Evolutionary conservation across 345 rosid species (phyloP).

Genomic region (Boechera stricta): DNA sequence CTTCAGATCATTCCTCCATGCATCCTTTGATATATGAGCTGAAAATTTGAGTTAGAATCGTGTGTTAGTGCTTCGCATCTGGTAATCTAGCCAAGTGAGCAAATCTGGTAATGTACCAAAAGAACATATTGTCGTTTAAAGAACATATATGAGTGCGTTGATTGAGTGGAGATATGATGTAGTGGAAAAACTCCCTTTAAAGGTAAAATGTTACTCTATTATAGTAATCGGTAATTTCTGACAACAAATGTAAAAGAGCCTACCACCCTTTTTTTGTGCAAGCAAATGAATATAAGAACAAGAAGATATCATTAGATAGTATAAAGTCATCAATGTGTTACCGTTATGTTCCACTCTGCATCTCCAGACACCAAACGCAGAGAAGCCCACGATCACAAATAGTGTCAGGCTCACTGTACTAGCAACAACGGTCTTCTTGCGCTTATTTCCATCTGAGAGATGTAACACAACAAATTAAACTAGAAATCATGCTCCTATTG

Average conservation of each 20-base stretch:
- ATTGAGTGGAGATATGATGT: too few species aligned
- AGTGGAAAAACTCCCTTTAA: background rate
- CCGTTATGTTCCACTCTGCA: conserved; percentile 7
- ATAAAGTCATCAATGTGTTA: background rate
- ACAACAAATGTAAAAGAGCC: background rate
- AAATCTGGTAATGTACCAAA: background rate
- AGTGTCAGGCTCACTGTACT: background rate
- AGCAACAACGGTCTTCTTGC: conserved; percentile 8
- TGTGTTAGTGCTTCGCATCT: background rate
- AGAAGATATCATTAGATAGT: background rate
- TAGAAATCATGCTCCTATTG: background rate
- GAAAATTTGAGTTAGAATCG: background rate
- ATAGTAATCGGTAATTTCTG: background rate
- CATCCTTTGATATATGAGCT: background rate
- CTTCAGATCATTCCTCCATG: background rate
- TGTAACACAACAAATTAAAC: background rate
- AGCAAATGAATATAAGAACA: background rate
- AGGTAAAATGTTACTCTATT: background rate
- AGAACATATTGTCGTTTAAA: background rate
- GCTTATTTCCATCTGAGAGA: conserved; percentile 19
- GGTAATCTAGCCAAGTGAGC: background rate
- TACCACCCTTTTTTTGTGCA: background rate
- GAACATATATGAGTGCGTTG: background rate
- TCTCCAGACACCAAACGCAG: conserved; percentile 10
- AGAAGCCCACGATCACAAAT: background rate